A percentile compares a stretch with the other conserved stretches of the same genome.
Evolutionary conservation across 139 green algal genomes (phyloP).

Genomic region (Ettlia oleoabundans): DNA sequence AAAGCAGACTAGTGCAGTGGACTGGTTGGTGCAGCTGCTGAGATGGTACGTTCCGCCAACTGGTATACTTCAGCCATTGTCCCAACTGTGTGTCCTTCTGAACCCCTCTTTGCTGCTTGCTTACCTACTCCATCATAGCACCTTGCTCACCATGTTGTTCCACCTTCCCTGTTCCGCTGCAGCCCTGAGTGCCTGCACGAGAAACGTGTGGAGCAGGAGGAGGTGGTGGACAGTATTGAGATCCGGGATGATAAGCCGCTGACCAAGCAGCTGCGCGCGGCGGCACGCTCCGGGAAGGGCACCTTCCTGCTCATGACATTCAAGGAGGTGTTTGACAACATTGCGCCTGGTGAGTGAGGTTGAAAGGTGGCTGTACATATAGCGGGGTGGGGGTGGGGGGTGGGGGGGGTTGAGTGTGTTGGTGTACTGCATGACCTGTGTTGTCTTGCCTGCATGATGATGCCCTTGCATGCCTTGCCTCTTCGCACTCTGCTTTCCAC

Average conservation of each 20-base stretch:
- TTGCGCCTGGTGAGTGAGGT: slow-evolving; percentile 26
- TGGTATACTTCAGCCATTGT: too few relatives aligned
- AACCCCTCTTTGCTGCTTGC: neutral
- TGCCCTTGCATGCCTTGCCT: too few relatives aligned
- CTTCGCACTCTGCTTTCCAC: neutral
- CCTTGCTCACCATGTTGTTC: neutral
- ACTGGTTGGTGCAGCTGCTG: too few relatives aligned
- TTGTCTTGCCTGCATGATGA: too few relatives aligned
- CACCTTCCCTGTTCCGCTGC: neutral
- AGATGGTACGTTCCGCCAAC: too few relatives aligned
- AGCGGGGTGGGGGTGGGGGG: neutral
- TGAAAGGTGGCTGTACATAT: neutral
- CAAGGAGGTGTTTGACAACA: slow-evolving; percentile 52
- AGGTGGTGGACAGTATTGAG: slow-evolving; percentile 41
- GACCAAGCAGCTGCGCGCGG: slow-evolving; percentile 44
- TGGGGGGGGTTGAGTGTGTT: neutral
- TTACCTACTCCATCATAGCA: neutral
- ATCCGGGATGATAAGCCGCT: slow-evolving; percentile 36
- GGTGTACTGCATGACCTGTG: neutral
- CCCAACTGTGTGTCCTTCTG: too few relatives aligned
- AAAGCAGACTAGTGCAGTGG: too few relatives aligned
- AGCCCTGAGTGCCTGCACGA: slow-evolving; percentile 37
- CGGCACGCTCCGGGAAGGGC: slow-evolving; percentile 40
- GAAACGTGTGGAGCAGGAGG: slow-evolving; percentile 41
- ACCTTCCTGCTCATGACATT: slow-evolving; percentile 67